Evolutionary conservation across 2,329 filamentous ascomycete genomes (phyloP).

Genomic region (Juglanconis juglandina): DNA sequence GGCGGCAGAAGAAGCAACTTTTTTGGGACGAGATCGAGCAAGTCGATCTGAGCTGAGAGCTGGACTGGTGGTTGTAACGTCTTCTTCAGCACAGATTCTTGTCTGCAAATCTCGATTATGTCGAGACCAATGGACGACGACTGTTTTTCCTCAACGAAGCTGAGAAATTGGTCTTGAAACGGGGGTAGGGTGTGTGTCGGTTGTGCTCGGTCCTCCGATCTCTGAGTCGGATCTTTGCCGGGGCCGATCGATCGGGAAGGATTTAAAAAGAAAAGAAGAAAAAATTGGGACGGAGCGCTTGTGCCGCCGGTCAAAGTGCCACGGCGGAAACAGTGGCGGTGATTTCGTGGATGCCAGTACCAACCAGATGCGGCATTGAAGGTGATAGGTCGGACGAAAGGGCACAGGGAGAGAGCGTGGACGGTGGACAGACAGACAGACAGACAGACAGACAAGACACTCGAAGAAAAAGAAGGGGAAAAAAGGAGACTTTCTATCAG

Average conservation of each 20-base stretch:
- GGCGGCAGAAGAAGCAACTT: not conserved
- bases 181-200: not conserved
- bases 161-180: not conserved
- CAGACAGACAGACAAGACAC: too few species aligned
- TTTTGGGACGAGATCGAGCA: not conserved
- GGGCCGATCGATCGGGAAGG: conserved; percentile 2
- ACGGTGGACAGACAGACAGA: too few species aligned
- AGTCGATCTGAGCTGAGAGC: not conserved
- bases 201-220: not conserved
- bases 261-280: not conserved
- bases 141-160: not conserved
- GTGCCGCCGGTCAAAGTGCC: conserved; percentile 4
- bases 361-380: not conserved
- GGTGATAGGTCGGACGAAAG: not conserved
- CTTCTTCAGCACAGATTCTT: not conserved
- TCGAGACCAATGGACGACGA: not conserved
- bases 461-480: not conserved
- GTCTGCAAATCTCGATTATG: too few species aligned
- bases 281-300: conserved; percentile 1
- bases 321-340: not conserved
- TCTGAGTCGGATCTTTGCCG: not conserved
- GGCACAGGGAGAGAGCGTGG: not conserved
- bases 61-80: too few species aligned
- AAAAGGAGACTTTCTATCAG: not conserved
- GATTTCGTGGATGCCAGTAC: not conserved